Base-by-base conservation (phyloP, 441 rosid genomes). In the Croton setiger region DNA sequence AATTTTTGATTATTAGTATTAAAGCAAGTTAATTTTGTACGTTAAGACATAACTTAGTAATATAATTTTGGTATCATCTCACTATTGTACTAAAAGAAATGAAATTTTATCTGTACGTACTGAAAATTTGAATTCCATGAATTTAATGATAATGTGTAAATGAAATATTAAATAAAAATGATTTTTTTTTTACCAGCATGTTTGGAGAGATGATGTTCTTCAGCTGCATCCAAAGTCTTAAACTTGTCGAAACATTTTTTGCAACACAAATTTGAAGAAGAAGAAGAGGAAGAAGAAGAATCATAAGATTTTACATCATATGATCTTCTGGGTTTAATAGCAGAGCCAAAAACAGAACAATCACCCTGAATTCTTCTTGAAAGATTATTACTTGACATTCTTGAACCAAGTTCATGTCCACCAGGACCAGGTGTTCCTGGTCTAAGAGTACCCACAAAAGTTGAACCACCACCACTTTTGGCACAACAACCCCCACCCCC, bases 101-200 rank as follows among this genome's bases (percentile, higher is more conserved):
- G 14, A 55, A 15, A 27, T 43, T 20, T 43, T 3, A 39, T 39
- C 5, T 5, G 4, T 9, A 39, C 10, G 8, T 5, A 39, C 43
- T 5, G 43, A 39, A 39, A 4, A 39, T 39, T 39, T 5, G 0
- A 39, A 39, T 9, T 27, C 31, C 31, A 27, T 27, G 31, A 27
- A 27, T 27, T 1, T 27, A 1, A 27, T 27, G 31, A 27, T 27
- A 27, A 27, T 27, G 31, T 27, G 31, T 27, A 0, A 27, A 27
- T 27, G 31, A 27, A 27, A 27, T 27, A 27, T 27, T 27, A 27
- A 47, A 15, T 47, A n/a, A 2, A 23, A 51, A 51, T 17, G 18
- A 20, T 54, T 23, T n/a, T 15, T 63, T 81, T n/a, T 11, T 63
- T 81, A 90, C 96, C 90, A 23, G 85, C 84, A 76, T 88, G 94